Conservation (phyloP, 164 flowering plant species). For the Vitis rupestris region DNA sequence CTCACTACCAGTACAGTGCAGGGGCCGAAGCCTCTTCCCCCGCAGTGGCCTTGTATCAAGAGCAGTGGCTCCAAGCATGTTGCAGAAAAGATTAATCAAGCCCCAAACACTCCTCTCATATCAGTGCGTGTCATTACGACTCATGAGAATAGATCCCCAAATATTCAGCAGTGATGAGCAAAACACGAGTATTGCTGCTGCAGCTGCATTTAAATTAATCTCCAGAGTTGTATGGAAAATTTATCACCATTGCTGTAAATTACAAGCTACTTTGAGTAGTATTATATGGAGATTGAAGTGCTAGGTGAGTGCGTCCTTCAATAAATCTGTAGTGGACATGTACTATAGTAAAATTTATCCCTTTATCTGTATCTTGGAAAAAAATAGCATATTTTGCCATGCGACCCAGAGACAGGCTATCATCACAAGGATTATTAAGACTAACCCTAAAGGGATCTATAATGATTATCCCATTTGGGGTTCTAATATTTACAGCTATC, state of each 20-base stretch:
- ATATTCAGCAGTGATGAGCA: constrained; percentile 17
- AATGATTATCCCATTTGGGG: too few species aligned
- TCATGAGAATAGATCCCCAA: constrained; percentile 32
- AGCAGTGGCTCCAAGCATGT: constrained; percentile 11
- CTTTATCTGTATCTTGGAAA: background rate
- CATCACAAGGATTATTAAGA: too few species aligned
- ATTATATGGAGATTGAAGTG: too few species aligned
- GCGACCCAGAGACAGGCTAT: too few species aligned
- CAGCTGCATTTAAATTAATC: background rate
- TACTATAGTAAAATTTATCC: background rate
- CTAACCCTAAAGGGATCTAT: too few species aligned
- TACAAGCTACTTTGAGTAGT: background rate
- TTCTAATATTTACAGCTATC: too few species aligned
- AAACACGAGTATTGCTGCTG: background rate
- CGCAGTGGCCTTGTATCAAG: constrained; percentile 14
- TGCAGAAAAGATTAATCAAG: constrained; percentile 15
- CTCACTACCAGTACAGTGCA: constrained; percentile 10
- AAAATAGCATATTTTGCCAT: background rate
- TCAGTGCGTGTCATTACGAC: constrained; percentile 10
- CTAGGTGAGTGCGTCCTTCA: background rate
- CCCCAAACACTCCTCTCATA: constrained; percentile 5
- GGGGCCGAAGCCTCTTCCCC: constrained; percentile 8
- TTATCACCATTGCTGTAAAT: background rate
- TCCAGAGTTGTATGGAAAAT: background rate
- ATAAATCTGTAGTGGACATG: background rate